phyloP scores from a whole-genome alignment of 306 rosid species.

The Acacia acuminata region DNA sequence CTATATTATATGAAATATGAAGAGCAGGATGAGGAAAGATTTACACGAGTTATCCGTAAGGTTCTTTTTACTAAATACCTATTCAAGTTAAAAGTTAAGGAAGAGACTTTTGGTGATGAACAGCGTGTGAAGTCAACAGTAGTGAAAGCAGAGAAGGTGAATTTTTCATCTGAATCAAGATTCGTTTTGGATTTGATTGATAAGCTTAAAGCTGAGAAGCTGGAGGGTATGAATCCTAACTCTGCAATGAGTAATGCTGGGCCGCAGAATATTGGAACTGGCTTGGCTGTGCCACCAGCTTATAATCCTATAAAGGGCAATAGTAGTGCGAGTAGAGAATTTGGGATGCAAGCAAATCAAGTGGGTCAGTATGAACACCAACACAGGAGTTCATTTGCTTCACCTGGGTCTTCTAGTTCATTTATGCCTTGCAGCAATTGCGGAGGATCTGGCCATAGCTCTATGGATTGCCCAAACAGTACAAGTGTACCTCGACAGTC shows the following conservation, averaged over 20 bases:
- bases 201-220: conserved; percentile 48
- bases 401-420: conserved; percentile 40
- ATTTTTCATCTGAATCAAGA: conserved; percentile 49
- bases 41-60: conserved; percentile 62
- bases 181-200: conserved; percentile 60
- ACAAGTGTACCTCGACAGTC: conserved; percentile 45
- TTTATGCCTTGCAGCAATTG: conserved; percentile 60
- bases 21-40: conserved; percentile 68
- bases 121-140: conserved; percentile 81
- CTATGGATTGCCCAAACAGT: conserved; percentile 59
- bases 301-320: conserved; percentile 33
- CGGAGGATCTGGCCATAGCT: conserved; percentile 74
- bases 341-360: conserved; percentile 49
- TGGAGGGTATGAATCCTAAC: conserved; percentile 39
- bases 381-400: conserved; percentile 38
- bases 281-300: conserved; percentile 40
- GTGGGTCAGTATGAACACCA: conserved; percentile 58
- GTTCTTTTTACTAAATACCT: conserved; percentile 59
- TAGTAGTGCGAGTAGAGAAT: conserved; percentile 49
- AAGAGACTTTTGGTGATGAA: conserved; percentile 83
- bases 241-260: conserved; percentile 36
- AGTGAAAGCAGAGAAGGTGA: conserved; percentile 72
- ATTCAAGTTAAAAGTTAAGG: conserved; percentile 87
- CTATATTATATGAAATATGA: conserved; percentile 65
- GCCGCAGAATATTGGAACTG: conserved; percentile 36